Base-by-base conservation (phyloP, 2,329 filamentous ascomycete species). In the Colletotrichum paranaense region DNA sequence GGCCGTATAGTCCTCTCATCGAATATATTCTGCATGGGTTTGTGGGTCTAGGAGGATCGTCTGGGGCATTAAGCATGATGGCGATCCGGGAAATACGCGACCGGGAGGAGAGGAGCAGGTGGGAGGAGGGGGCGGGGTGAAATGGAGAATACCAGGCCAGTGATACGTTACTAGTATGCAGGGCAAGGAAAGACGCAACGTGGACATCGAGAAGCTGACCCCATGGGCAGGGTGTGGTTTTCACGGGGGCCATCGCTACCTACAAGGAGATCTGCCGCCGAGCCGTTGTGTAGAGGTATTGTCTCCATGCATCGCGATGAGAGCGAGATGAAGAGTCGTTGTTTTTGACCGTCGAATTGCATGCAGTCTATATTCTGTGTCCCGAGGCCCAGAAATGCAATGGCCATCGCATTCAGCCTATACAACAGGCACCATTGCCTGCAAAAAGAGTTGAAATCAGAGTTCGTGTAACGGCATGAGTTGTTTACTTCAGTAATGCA, bases 291-390 rank as follows among this genome's bases (percentile, higher is more conserved):
- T 8, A 55, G n/a, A n/a, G 30, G 5, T 11, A n/a, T 28, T 7
- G 16, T 8, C 16, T 19, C 42, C 16, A 4, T 32, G 11, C 22
- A 28, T 30, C 32, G 26, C 9, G 9, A 30, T 16, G 24, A 28
- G 11, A 6, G 35, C 24, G 32, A 7, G 11, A 28, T 56, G 32
- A n/a, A 24, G 30, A n/a, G 24, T 42, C 57, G 19, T 26, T 66
- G 59, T 26, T 30, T 57, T 58, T 35, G 67, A 62, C 70, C 56
- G 70, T 60, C 67, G 70, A 71, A 71, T 66, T 66, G 68, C 71
- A 71, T 71, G 71, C 67, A 73, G 62, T 71, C 71, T 73, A 73
- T 73, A 65, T 59, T 62, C 67, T 71, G 67, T 73, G 35, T 71
- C 62, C 55, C 60, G 8, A 32, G 60, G 49, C 71, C 35, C 49